These are phyloP conservation scores for Euphorbia lathyris DNA, from an alignment of 345 rosid genomes.

Conservation along the genomic window DNA sequence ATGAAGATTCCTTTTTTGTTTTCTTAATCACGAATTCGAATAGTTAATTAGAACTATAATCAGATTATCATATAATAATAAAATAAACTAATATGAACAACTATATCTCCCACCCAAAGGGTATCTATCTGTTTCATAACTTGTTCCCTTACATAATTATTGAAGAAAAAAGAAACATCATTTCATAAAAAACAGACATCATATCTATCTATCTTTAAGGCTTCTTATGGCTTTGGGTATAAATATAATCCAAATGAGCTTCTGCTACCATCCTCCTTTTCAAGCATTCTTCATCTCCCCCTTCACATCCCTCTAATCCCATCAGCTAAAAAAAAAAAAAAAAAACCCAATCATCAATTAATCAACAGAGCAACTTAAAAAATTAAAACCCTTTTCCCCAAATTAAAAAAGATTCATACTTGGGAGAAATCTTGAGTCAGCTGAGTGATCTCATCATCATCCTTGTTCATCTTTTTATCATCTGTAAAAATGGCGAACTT, in stretches of 20 bases:
- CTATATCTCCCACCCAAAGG: background rate
- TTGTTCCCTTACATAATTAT: background rate
- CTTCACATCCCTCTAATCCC: constrained; percentile 49
- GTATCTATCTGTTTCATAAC: background rate
- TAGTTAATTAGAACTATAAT: no score
- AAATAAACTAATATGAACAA: background rate
- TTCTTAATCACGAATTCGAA: no score
- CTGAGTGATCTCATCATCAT: constrained; percentile 5
- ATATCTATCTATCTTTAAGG: constrained; percentile 23
- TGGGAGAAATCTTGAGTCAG: constrained; percentile 22
- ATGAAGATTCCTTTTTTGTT: background rate
- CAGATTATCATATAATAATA: background rate
- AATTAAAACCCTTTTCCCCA: background rate
- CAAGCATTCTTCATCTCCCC: constrained; percentile 53
- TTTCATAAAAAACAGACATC: background rate
- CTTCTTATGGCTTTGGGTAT: constrained; percentile 57
- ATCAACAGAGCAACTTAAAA: background rate
- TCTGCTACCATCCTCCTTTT: constrained; percentile 65
- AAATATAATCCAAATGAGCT: constrained; percentile 81
- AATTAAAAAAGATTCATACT: constrained; percentile 17
- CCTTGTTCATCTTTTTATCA: constrained; percentile 13
- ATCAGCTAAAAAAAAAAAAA: constrained; percentile 32
- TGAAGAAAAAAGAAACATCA: background rate
- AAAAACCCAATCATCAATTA: background rate
- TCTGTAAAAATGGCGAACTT: constrained; percentile 10